These are phyloP conservation scores for Austroboletus festivus DNA, from an alignment of 768 basidiomycete genomes.

Conservation along the genomic window DNA sequence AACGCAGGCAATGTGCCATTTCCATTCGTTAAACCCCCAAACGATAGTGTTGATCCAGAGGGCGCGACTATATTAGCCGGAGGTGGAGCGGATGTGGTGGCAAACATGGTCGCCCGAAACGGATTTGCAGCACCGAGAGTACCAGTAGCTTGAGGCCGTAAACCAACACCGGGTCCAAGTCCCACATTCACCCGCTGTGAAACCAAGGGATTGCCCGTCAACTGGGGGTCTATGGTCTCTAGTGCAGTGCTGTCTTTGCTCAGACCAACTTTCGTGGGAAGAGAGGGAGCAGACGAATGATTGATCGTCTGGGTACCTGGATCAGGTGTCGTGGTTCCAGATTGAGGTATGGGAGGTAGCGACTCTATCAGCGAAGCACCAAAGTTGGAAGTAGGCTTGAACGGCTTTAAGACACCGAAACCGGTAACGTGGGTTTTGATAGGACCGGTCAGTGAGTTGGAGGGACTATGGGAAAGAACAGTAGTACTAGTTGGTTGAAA, in stretches of 20 bases:
- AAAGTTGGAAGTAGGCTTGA: conserved; percentile 80
- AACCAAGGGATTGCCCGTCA: conserved; percentile 19
- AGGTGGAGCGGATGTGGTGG: conserved; percentile 28
- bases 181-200: conserved; percentile 16
- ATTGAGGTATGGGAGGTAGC: conserved; percentile 70
- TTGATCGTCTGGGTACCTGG: conserved; percentile 9
- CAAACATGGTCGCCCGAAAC: conserved; percentile 63
- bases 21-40: conserved; percentile 19
- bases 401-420: conserved; percentile 66
- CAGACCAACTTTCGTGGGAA: conserved; percentile 17
- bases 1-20: conserved; percentile 5
- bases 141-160: conserved; percentile 64
- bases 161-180: conserved; percentile 39
- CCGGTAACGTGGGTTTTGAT: conserved; percentile 48
- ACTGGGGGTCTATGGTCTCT: conserved; percentile 36
- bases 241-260: conserved; percentile 18
- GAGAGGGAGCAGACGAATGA: conserved; percentile 23
- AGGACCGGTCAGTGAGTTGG: conserved; percentile 29
- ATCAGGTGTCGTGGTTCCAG: conserved; percentile 47
- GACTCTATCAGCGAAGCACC: conserved; percentile 72
- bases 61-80: conserved; percentile 8
- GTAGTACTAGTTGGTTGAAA: conserved; percentile 52
- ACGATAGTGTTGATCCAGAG: conserved; percentile 27
- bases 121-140: conserved; percentile 50
- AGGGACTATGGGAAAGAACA: conserved; percentile 30